Base-by-base conservation (phyloP, 176 grass and related monocot genomes). In the Hordeum marinum region DNA sequence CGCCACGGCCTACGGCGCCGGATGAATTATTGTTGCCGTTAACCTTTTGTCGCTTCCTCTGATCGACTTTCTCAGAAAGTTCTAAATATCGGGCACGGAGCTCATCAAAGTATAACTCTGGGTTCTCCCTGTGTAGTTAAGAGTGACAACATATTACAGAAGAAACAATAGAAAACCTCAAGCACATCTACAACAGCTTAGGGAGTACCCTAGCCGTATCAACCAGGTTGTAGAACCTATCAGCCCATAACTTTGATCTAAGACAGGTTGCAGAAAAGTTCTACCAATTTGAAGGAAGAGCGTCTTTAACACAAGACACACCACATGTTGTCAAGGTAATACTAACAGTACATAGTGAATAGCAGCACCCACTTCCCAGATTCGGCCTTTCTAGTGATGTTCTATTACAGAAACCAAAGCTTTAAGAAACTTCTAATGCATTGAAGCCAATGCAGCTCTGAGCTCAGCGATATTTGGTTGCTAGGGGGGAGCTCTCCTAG, bases 21-120 rank as follows among this genome's bases (percentile, higher is more conserved):
- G 89, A 95, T 74, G 89, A 79, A 84, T 79, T 89, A 43, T 95
- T 82, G 85, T 93, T 92, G 23, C 92, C 94, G 14, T 92, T 94
- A 81, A 92, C 91, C 85, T 99, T 99, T 18, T 92, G 84, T 46
- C 91, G 87, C 86, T 96, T 95, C 75, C 91, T 94, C 64, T 90
- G 91, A 55, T 96, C 96, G 10, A 92, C 82, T 85, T 90, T 99
- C 60, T 99, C 96, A 80, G 73, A 87, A 77, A 99, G 88, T 71
- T 94, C 91, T 59, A 66, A 89, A 79, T 94, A 96, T 85, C 87
- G 80, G 26, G 75, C 78, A 77, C 81, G 88, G 59, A 96, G 85
- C 78, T 99, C 91, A 74, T 99, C 96, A 55, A 96, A 86, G 83
- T 99, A 99, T 64, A 99, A 70, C 52, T 99, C 96, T 64, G 96